Evolutionary conservation across 2,329 filamentous ascomycete genomes (phyloP), one percentile per base, ranked within the genome.

Genomic region (Lachnellula suecica): DNA sequence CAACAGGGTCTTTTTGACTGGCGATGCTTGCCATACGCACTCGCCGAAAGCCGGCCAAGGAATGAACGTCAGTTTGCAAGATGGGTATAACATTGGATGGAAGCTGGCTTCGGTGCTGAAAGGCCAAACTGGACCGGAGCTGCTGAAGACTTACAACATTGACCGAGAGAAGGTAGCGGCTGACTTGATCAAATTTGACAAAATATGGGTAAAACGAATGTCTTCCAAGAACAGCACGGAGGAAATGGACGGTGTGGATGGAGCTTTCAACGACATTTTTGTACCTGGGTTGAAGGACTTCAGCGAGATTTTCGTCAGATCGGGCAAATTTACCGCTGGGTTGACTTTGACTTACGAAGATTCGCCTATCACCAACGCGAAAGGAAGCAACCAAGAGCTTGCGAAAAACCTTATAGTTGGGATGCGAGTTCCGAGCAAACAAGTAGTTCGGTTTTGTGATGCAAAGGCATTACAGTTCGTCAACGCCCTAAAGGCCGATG

Each of bases 11-110:
- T 82, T 82, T 56, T 65, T 83, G 11, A 76, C 77, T 0, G 79
- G 80, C 1, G 80, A 83, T 62, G 78, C 79, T 13, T 80, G 77
- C 52, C 80, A 83, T 54, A 83, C 82, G 0, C 83, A 85, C 27
- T 82, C 78, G 7, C 82, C 82, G 1, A 85, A 85, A 63, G 82
- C 82, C 0, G 83, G 81, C 0, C 82, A 85, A 62, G 83, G 79
- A 3, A 78, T 80, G 73, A 81, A 81, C 54, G 74, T 75, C 19
- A 72, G 75, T 43, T 69, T 85, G 49, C 82, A 85, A 63, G 83
- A 85, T 56, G 75, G 82, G 2, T 80, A 82, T 59, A 84, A 84
- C 51, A 75, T 83, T 47, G 81, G 81, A 5, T 84, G 80, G 80
- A 84, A 84, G 60, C 70, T 84, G 6, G 78, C 72, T 1, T 69